phyloP scores from a whole-genome alignment of 495 filamentous ascomycete species.

The Apodospora peruviana region DNA sequence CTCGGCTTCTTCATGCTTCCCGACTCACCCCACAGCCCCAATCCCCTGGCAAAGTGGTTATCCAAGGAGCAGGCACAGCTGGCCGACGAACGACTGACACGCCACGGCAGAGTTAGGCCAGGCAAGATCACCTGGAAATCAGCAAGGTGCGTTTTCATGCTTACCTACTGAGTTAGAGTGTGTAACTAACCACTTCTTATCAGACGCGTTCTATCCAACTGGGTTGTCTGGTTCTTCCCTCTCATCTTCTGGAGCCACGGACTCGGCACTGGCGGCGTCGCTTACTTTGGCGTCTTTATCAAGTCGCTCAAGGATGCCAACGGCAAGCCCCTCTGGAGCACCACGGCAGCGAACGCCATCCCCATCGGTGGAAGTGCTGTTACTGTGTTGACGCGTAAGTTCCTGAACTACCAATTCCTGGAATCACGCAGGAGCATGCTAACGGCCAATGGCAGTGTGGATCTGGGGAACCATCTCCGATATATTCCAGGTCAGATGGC shows the following conservation, averaged over 20 bases:
- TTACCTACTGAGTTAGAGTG: no score
- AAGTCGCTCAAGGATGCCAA: conserved; percentile 29
- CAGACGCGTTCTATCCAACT: conserved; percentile 27
- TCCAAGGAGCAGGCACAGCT: conserved; percentile 20
- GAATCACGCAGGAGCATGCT: background rate
- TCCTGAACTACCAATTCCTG: background rate
- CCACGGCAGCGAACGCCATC: conserved; percentile 31
- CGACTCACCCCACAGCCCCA: conserved; percentile 38
- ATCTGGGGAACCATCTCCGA: conserved; percentile 36
- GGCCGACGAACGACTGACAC: conserved; percentile 24
- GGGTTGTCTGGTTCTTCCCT: conserved; percentile 32
- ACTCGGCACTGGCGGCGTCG: conserved; percentile 30
- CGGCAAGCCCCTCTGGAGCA: conserved; percentile 28
- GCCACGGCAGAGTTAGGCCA: conserved; percentile 28
- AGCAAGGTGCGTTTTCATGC: no score
- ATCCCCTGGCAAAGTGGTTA: conserved; percentile 34
- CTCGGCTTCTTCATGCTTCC: conserved; percentile 47
- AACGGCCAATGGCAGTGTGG: conserved; percentile 21
- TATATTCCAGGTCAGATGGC: conserved; percentile 29
- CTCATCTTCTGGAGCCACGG: conserved; percentile 30
- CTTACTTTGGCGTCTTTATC: conserved; percentile 34
- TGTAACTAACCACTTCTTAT: no score
- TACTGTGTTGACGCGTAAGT: conserved; percentile 29
- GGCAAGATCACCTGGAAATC: conserved; percentile 31
- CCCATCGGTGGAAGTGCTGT: conserved; percentile 32